Evolutionary conservation across 768 basidiomycete genomes (phyloP), one percentile per base, ranked within the genome.

Genomic region (Boletus tomentosulus): DNA sequence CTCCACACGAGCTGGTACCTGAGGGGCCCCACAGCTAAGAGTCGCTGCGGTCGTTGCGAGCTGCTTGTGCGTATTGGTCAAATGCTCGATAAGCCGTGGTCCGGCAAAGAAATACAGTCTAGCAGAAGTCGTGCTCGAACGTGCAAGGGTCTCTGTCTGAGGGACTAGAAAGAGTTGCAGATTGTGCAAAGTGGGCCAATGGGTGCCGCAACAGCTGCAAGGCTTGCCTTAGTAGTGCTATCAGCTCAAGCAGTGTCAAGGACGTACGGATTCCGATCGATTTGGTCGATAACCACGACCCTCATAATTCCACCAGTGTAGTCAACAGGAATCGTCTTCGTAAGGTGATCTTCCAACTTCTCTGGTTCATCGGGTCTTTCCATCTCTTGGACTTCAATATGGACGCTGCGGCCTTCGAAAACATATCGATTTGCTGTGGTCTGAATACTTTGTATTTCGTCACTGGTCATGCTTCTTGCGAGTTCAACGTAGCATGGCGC

Each of bases 71-170:
- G 82, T 75, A 3, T 79, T 74, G 3, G 79, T 73, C 50, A 93
- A 73, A 62, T 89, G 77, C 2, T 74, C 63, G 42, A 87, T 79
- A 6, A 92, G 77, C 24, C 92, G 84, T 15, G 87, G 85, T 5
- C 92, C 93, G n/a, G 84, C 73, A 47, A 88, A 77, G 73, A 97
- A 94, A 72, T 84, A 89, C 5, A 95, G 77, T 25, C 91, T 84
- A 24, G 82, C 83, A 53, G 85, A 84, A 0, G 82, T 79, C 2
- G 82, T 78, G 15, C 74, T 74, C 8, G 85, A 78, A 10, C 86
- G 79, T 37, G 86, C 74, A 27, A 87, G 73, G 1, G 82, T 70
- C 53, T 87, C 86, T 9, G 83, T 87, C 64, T 87, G 78, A 24
- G 87, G 83, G 41, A 87, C 67, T 42, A 90, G 69, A 73, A 89